Conservation (phyloP, 805 yeast species). For the Saccharomycopsis sp. region DNA sequence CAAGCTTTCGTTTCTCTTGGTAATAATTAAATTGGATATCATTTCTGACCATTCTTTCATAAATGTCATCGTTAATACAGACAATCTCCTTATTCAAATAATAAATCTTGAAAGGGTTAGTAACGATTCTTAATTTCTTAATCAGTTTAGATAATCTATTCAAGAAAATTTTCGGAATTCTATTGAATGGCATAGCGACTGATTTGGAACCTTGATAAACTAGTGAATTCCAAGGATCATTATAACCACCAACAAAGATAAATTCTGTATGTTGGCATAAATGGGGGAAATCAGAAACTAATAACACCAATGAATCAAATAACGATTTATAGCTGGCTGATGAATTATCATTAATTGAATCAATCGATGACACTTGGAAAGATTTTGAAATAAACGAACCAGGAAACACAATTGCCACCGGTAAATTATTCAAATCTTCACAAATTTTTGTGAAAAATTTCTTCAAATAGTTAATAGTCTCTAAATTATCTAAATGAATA, state of each 20-base stretch:
- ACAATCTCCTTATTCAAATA: slow-evolving; percentile 83
- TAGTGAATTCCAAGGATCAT: slow-evolving; percentile 89
- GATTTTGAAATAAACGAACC: slow-evolving; percentile 78
- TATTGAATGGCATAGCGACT: slow-evolving; percentile 62
- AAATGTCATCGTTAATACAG: slow-evolving; percentile 64
- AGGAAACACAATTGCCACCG: slow-evolving; percentile 64
- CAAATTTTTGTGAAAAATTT: slow-evolving; percentile 54
- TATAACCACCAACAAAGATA: slow-evolving; percentile 77
- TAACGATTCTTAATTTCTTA: slow-evolving; percentile 48
- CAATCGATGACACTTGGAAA: slow-evolving; percentile 48
- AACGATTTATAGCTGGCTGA: slow-evolving; percentile 54
- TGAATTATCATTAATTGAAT: slow-evolving; percentile 41
- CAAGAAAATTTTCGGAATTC: slow-evolving; percentile 67
- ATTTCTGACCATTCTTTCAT: slow-evolving; percentile 63
- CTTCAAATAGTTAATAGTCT: slow-evolving; percentile 54
- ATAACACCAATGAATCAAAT: slow-evolving; percentile 67
- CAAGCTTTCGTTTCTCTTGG: slow-evolving; percentile 25
- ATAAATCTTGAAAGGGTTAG: slow-evolving; percentile 74
- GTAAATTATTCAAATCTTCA: slow-evolving; percentile 37
- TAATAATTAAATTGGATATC: slow-evolving; percentile 47
- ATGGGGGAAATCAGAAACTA: slow-evolving; percentile 52
- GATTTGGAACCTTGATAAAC: slow-evolving; percentile 52
- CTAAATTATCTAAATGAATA: slow-evolving; percentile 53
- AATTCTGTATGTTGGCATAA: slow-evolving; percentile 49
- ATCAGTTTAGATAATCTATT: slow-evolving; percentile 55